phyloP scores from a whole-genome alignment of 2,329 filamentous ascomycete genomes.

The Xylariaceae sp. region DNA sequence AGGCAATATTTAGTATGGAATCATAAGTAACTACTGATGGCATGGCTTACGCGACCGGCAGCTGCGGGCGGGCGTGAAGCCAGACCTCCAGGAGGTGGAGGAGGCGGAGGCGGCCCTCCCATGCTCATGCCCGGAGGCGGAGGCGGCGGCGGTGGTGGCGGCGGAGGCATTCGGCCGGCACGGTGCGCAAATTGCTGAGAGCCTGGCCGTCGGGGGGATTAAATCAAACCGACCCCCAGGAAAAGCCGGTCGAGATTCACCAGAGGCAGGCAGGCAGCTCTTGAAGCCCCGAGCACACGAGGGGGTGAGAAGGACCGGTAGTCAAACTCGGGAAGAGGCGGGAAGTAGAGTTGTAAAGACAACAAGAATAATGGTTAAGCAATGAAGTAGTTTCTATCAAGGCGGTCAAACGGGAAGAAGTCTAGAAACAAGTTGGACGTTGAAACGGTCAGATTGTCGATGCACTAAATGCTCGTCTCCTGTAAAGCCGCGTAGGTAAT shows the following conservation, averaged over 20 bases:
- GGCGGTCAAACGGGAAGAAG: too few relatives aligned
- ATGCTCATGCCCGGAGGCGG: constrained; percentile 45
- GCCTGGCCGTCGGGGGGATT: background rate
- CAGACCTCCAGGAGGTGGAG: constrained; percentile 61
- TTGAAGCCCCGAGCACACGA: background rate
- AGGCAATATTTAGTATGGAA: constrained; percentile 5
- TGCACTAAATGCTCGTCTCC: too few relatives aligned
- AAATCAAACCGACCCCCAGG: background rate
- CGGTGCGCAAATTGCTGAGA: background rate
- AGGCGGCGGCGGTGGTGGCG: constrained; percentile 69
- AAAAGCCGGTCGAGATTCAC: background rate
- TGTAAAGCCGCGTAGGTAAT: too few relatives aligned
- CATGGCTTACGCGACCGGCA: constrained; percentile 56
- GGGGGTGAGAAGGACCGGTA: background rate
- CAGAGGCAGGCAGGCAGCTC: background rate
- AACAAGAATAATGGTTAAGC: constrained; percentile 12
- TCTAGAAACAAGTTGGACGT: background rate
- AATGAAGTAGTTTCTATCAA: background rate
- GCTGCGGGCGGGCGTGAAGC: constrained; percentile 55
- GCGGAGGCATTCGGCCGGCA: constrained; percentile 42
- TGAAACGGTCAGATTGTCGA: too few relatives aligned
- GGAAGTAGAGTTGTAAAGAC: background rate
- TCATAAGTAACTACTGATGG: background rate
- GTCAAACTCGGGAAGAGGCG: background rate
- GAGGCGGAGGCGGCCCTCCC: constrained; percentile 60